These are phyloP conservation scores for Populus davidiana DNA, from an alignment of 345 rosid species.

Conservation along the genomic window DNA sequence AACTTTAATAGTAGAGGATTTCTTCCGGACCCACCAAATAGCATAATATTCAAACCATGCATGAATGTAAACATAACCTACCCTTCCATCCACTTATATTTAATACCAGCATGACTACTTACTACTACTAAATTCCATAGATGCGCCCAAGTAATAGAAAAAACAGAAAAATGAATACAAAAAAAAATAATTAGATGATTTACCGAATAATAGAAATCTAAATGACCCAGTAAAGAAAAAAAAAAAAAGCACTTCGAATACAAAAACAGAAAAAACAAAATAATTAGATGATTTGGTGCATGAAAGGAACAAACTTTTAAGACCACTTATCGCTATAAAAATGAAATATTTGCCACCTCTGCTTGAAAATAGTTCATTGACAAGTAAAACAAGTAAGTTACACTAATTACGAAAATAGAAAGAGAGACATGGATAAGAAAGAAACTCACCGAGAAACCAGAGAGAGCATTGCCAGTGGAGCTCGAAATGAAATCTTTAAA, in stretches of 20 bases:
- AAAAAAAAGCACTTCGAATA: not conserved
- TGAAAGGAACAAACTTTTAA: constrained; percentile 2
- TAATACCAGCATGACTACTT: not conserved
- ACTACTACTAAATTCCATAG: not conserved
- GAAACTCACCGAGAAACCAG: constrained; percentile 40
- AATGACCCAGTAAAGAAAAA: not conserved
- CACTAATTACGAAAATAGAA: not conserved
- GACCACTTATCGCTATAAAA: not conserved
- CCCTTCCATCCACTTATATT: constrained; percentile 11
- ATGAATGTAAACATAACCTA: constrained; percentile 25
- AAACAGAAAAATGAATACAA: too few species aligned
- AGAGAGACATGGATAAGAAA: not conserved
- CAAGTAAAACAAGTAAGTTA: not conserved
- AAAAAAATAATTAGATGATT: too few species aligned
- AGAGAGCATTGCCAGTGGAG: constrained; percentile 41
- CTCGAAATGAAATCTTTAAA: constrained; percentile 9
- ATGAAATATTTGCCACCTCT: not conserved
- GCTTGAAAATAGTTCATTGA: not conserved
- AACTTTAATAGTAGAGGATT: constrained; percentile 15
- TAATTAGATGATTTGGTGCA: not conserved
- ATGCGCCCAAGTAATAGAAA: not conserved
- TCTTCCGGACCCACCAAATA: constrained; percentile 24
- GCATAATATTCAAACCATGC: constrained; percentile 24
- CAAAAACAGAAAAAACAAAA: not conserved
- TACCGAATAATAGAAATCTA: not conserved